Evolutionary conservation across 2,329 filamentous ascomycete species (phyloP), one percentile per base, ranked within the genome.

Genomic region (Exophiala alcalophila): DNA sequence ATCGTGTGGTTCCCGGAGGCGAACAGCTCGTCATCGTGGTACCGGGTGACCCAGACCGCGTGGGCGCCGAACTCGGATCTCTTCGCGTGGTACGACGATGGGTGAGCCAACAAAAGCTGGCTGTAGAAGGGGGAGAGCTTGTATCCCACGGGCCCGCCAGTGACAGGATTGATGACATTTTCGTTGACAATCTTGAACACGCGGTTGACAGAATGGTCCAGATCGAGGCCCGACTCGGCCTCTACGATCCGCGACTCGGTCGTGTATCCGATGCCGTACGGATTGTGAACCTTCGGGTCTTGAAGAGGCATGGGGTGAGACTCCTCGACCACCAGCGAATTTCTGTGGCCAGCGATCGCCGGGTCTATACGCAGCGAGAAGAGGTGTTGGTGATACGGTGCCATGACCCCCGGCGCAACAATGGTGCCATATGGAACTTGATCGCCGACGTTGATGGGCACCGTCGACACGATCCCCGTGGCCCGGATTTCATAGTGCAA

Each of bases 271-370:
- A 71, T 65, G 2, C 71, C 73, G 48, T 72, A 69, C 2, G 76
- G 76, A 57, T 80, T 81, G 54, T 57, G 55, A 12, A 57, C 33
- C 4, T 63, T 65, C 1, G 56, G 56, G 3, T 64, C 61, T 25
- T 73, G 69, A 42, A 79, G 69, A 2, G 78, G 76, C 69, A 84
- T 77, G 0, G 81, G 63, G 37, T 78, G 72, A 3, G 74, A 75
- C 54, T 81, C 77, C 43, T 76, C 70, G 52, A 82, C 73, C 39
- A 58, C 32, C n/a, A 67, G 36, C 3, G 62, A 61, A 47, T 64
- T 65, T 5, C 53, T 39, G 14, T 59, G 51, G 3, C 67, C 67
- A 31, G 66, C 67, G 9, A 71, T 56, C 2, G 63, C 60, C 4
- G 68, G 65, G 39, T 71, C 68, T 3, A 71, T 67, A n/a, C 68